A percentile compares a stretch with the other conserved stretches of the same genome.
Evolutionary conservation across 2,329 filamentous ascomycete genomes (phyloP).

Genomic region (Penicillium sclerotigenum): DNA sequence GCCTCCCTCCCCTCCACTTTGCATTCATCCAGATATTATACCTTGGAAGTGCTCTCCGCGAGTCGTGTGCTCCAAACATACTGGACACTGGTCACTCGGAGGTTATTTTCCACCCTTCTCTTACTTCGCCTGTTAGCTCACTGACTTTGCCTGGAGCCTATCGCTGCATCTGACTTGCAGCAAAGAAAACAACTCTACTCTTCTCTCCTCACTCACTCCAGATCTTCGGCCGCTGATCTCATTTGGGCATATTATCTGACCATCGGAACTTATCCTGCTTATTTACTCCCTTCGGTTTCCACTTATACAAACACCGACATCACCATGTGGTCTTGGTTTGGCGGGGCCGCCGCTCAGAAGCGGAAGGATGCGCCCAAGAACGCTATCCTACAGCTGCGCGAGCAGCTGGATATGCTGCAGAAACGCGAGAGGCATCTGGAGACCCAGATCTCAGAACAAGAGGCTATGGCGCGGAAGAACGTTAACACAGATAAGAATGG

Average conservation of each 20-base stretch:
- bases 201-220: conserved; percentile 2
- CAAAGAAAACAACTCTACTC: conserved; percentile 11
- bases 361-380: conserved; percentile 95
- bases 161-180: conserved; percentile 20
- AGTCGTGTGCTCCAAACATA: not conserved
- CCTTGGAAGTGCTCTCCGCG: not conserved
- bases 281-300: not conserved
- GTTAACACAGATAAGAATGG: conserved; percentile 86
- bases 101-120: not conserved
- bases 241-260: not conserved
- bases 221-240: conserved; percentile 9
- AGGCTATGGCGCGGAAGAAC: conserved; percentile 81
- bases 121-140: not conserved
- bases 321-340: conserved; percentile 82
- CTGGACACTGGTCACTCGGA: not conserved
- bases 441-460: conserved; percentile 89
- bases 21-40: conserved; percentile 13
- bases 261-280: not conserved
- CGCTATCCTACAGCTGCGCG: conserved; percentile 82
- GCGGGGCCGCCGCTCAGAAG: conserved; percentile 75
- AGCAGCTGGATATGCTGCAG: conserved; percentile 94
- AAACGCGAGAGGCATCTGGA: conserved; percentile 92
- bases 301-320: not conserved
- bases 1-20: conserved; percentile 21
- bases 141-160: conserved; percentile 14